A percentile compares a stretch with the other conserved stretches of the same genome.
phyloP scores from a whole-genome alignment of 352 stramenopile genomes.

The Pelagophyceae sp. region DNA sequence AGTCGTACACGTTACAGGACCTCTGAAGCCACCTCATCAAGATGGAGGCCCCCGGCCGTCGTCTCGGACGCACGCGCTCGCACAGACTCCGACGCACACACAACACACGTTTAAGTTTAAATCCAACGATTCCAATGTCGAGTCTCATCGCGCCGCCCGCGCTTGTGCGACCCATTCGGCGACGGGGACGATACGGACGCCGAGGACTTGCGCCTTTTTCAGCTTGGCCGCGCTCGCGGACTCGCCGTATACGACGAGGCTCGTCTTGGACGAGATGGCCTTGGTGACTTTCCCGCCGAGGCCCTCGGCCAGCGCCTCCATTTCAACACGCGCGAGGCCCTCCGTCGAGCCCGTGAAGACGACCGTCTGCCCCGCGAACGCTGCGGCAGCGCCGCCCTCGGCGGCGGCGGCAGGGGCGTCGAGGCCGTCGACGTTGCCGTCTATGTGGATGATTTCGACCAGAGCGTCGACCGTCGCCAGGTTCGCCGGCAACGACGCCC shows the following conservation, averaged over 20 bases:
- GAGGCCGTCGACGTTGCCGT: not conserved
- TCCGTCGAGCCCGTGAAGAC: not conserved
- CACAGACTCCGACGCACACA: too few relatives aligned
- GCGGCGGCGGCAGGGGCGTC: not conserved
- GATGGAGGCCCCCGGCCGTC: constrained; percentile 27
- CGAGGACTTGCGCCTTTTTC: not conserved
- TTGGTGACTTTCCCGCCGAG: not conserved
- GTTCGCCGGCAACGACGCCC: not conserved
- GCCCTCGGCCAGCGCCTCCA: not conserved
- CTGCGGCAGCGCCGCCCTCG: not conserved
- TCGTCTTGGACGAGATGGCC: not conserved
- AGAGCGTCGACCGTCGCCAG: not conserved
- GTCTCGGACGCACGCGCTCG: constrained; percentile 5
- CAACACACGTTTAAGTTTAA: too few relatives aligned
- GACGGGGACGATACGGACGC: not conserved
- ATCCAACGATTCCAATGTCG: constrained; percentile 18
- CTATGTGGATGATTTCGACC: not conserved
- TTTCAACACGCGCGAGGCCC: not conserved
- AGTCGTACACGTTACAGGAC: constrained; percentile 66
- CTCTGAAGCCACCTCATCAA: too few relatives aligned
- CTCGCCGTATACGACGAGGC: not conserved
- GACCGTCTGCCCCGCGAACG: not conserved
- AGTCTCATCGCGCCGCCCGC: constrained; percentile 34
- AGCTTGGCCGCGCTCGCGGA: not conserved
- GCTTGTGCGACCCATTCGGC: not conserved